phyloP scores from a whole-genome alignment of 2,329 filamentous ascomycete genomes.

The Xylariaceae sp. region DNA sequence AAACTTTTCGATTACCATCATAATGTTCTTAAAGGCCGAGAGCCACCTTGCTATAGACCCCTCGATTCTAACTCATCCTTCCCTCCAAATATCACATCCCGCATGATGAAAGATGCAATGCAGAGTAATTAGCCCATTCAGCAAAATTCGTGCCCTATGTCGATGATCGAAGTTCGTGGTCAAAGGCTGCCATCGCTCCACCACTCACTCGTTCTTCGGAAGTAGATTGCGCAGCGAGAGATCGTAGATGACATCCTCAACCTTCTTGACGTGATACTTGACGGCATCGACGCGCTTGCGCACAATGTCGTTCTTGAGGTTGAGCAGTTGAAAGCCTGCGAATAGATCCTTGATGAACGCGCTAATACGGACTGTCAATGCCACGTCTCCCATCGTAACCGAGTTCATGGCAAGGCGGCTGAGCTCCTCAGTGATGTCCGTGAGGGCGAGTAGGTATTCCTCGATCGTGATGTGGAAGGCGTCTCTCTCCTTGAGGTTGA shows the following conservation, averaged over 20 bases:
- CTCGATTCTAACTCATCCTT: too few relatives aligned
- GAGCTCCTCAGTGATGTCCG: constrained; percentile 84
- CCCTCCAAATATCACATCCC: too few relatives aligned
- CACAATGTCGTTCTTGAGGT: constrained; percentile 92
- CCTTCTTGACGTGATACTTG: constrained; percentile 97
- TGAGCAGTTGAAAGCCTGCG: constrained; percentile 93
- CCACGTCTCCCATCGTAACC: constrained; percentile 86
- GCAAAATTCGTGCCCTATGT: too few relatives aligned
- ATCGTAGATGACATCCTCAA: constrained; percentile 97
- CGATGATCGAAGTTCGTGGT: too few relatives aligned
- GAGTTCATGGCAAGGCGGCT: constrained; percentile 88
- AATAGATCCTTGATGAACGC: constrained; percentile 93
- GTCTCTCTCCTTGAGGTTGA: constrained; percentile 86
- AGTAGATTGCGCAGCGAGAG: constrained; percentile 81
- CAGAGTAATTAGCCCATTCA: too few relatives aligned
- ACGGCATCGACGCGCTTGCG: constrained; percentile 85
- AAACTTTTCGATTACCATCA: too few relatives aligned
- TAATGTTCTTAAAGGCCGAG: too few relatives aligned
- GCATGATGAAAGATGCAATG: too few relatives aligned
- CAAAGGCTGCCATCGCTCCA: too few relatives aligned
- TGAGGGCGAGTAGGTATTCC: constrained; percentile 88
- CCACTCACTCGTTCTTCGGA: constrained; percentile 42
- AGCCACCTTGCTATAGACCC: too few relatives aligned
- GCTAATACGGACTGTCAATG: constrained; percentile 80
- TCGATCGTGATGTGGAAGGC: constrained; percentile 95